Evolutionary conservation across 2,329 filamentous ascomycete species (phyloP), one percentile per base, ranked within the genome.

Genomic region (Clarireedia hainanense): DNA sequence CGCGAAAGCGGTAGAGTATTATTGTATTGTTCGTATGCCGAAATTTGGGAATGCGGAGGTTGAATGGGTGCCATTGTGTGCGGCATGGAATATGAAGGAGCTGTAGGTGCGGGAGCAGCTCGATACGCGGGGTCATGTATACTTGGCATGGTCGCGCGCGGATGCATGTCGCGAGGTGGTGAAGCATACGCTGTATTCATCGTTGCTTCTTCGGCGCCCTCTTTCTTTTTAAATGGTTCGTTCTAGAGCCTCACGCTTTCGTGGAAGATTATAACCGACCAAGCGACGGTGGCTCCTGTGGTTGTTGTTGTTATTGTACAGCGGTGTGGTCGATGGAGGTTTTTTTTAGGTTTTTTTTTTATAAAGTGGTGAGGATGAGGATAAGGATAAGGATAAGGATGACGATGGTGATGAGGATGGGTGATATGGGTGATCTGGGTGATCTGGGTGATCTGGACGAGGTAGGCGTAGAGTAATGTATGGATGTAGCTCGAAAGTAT

Each of bases 111-210:
- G 30, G 54, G 47, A 37, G 24, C 54, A 23, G 57, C 7, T 34
- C 57, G 61, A 56, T 61, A 63, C 37, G 51, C 43, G 26, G 56
- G 40, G 39, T 60, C 58, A 42, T 57, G 51, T 17, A 58, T 55
- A 39, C 57, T 55, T 14, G 57, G 53, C 51, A 61, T 60, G 34
- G 56, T 55, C 43, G 50, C 42, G 50, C 52, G 52, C 27, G 52
- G 52, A 52, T 58, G 56, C 53, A 61, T 60, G 39, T 61, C 57
- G 50, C 39, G 52, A 36, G 61, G 61, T 42, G 59, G 57, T 45
- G 60, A 57, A 43, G 58, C 65, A 53, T 70, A 65, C 17, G 57
- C 50, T 48, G 60, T 43, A 57, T 61, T 62, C 63, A 64, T 65
- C 26, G 17, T 57, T 54, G 30, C 30, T 34, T 12, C 30, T 12